phyloP scores from a whole-genome alignment of 495 filamentous ascomycete genomes.

The Jackrogersella minutella region DNA sequence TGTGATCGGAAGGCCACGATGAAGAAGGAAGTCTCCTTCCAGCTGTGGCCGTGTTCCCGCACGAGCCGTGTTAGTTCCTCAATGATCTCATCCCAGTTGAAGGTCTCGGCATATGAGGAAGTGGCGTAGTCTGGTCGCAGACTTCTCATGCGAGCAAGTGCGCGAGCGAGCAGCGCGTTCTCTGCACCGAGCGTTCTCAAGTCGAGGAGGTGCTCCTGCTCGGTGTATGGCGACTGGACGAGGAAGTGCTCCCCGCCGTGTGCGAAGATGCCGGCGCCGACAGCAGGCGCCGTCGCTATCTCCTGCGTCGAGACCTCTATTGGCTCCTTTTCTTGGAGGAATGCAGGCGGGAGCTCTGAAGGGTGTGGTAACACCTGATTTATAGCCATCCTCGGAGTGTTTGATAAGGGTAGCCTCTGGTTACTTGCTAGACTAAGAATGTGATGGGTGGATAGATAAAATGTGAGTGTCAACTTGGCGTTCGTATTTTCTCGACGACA shows the following conservation, averaged over 20 bases:
- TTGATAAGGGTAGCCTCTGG: conserved; percentile 9
- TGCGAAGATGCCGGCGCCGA: conserved; percentile 9
- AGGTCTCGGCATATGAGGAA: conserved; percentile 73
- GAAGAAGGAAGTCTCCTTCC: conserved; percentile 75
- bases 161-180: conserved; percentile 73
- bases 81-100: conserved; percentile 79
- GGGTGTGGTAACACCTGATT: conserved; percentile 32
- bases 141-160: conserved; percentile 68
- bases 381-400: conserved; percentile 29
- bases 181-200: conserved; percentile 67
- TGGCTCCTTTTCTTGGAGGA: conserved; percentile 24
- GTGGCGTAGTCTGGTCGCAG: conserved; percentile 77
- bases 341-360: conserved; percentile 1
- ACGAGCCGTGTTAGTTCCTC: conserved; percentile 58
- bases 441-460: too few species aligned
- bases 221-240: conserved; percentile 77
- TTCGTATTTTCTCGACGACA: conserved; percentile 2
- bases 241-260: conserved; percentile 54
- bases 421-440: neutral
- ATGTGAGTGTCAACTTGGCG: neutral
- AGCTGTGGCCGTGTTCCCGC: conserved; percentile 57
- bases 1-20: conserved; percentile 82
- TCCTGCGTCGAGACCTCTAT: conserved; percentile 31
- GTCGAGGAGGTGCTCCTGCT: conserved; percentile 72
- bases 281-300: neutral